These are phyloP conservation scores for Trichophyton mentagrophytes DNA, from an alignment of 2,329 filamentous ascomycete species.

Conservation along the genomic window DNA sequence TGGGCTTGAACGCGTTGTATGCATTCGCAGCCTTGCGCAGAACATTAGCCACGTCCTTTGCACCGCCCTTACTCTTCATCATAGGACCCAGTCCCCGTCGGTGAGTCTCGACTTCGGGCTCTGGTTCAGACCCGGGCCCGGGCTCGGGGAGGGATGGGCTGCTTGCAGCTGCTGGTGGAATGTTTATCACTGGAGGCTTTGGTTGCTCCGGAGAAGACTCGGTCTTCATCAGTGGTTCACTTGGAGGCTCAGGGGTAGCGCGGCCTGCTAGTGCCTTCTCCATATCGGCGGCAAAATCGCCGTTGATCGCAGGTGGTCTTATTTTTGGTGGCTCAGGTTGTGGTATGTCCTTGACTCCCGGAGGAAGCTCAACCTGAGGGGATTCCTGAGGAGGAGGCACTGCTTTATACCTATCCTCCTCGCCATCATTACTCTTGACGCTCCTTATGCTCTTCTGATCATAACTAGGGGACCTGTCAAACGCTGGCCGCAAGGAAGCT, in stretches of 20 bases:
- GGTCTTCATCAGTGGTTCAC: not conserved
- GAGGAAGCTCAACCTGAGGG: not conserved
- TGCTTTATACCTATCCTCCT: not conserved
- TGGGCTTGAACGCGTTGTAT: constrained; percentile 65
- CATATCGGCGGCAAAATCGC: not conserved
- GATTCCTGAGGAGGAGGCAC: not conserved
- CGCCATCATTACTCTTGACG: not conserved
- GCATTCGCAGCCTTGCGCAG: constrained; percentile 71
- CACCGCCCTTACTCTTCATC: constrained; percentile 66
- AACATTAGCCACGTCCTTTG: constrained; percentile 56
- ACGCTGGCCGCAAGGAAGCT: constrained; percentile 1
- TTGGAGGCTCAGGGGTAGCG: not conserved
- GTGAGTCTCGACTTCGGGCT: constrained; percentile 35
- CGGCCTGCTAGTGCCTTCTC: not conserved
- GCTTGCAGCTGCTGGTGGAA: not conserved
- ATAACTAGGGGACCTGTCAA: constrained; percentile 1
- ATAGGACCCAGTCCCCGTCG: constrained; percentile 79
- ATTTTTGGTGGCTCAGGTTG: constrained; percentile 6
- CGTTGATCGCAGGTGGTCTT: not conserved
- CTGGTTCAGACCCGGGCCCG: not conserved
- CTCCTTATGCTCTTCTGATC: not conserved
- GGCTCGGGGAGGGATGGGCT: not conserved
- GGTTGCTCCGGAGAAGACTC: not conserved
- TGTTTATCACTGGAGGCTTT: not conserved
- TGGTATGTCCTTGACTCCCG: not conserved